These are phyloP conservation scores for Thielaviopsis euricoi DNA, from an alignment of 2,329 filamentous ascomycete species.

Conservation along the genomic window DNA sequence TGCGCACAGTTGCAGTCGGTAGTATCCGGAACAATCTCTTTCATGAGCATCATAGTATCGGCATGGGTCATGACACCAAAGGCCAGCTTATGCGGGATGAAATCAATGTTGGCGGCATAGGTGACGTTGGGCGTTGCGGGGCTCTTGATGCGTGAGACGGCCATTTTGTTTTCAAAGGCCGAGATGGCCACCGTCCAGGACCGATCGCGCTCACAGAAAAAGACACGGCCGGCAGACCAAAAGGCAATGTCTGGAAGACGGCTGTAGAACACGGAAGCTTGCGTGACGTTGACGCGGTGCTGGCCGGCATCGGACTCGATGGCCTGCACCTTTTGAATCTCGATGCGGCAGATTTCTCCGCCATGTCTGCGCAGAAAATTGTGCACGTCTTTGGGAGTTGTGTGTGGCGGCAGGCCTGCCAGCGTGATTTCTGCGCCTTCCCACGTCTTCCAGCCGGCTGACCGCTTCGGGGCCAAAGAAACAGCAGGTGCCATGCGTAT, in stretches of 20 bases:
- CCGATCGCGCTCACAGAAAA: not conserved
- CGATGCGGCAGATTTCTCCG: not conserved
- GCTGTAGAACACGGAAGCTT: not conserved
- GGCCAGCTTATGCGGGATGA: not conserved
- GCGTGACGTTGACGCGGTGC: not conserved
- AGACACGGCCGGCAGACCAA: not conserved
- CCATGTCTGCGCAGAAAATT: not conserved
- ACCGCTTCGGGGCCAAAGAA: not conserved
- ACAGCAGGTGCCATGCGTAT: not conserved
- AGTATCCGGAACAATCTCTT: not conserved
- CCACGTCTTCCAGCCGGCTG: not conserved
- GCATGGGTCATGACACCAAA: conserved; percentile 4
- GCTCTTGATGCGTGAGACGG: conserved; percentile 2
- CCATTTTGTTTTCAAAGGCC: not conserved
- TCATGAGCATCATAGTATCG: conserved; percentile 7
- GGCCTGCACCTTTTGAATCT: not conserved
- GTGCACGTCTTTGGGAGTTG: not conserved
- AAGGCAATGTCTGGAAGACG: not conserved
- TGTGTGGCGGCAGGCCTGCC: not conserved
- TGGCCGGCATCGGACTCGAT: not conserved
- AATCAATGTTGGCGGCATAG: not conserved
- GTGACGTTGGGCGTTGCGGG: not conserved
- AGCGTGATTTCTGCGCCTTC: not conserved
- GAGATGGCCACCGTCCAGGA: not conserved
- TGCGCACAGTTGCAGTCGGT: conserved; percentile 3